Evolutionary conservation across 2,329 filamentous ascomycete genomes (phyloP).

Genomic region (Plenodomus biglobosus): DNA sequence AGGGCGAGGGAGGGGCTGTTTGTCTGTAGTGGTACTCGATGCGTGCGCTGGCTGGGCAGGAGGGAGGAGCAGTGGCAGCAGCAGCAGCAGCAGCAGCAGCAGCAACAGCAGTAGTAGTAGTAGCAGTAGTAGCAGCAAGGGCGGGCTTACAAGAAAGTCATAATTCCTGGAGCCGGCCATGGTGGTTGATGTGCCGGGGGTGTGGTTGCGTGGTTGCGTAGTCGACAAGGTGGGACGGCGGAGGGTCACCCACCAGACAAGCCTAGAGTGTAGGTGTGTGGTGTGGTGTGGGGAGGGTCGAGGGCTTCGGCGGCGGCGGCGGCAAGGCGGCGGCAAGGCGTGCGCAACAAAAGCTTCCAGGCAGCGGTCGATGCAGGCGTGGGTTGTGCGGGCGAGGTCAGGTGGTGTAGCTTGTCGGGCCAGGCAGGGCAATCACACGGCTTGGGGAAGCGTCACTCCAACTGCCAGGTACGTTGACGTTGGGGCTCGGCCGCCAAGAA

Average conservation of each 20-base stretch:
- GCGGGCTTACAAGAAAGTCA: conserved; percentile 83
- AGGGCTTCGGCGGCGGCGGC: conserved; percentile 9
- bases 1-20: conserved; percentile 5
- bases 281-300: conserved; percentile 3
- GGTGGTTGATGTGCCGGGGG: conserved; percentile 17
- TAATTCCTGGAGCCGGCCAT: conserved; percentile 99
- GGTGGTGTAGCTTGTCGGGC: conserved; percentile 2
- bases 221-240: conserved; percentile 5
- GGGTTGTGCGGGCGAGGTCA: conserved; percentile 1
- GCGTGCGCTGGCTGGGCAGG: conserved; percentile 1
- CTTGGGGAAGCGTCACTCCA: conserved; percentile 5
- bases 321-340: not conserved
- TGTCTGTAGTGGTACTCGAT: conserved; percentile 1
- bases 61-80: conserved; percentile 1
- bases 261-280: too few relatives aligned
- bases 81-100: too few relatives aligned
- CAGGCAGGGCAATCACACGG: conserved; percentile 8
- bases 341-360: not conserved
- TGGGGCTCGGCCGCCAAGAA: conserved; percentile 17
- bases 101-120: too few relatives aligned
- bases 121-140: too few relatives aligned
- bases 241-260: not conserved
- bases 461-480: conserved; percentile 14
- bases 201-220: not conserved
- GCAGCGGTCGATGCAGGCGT: conserved; percentile 1